Conservation (phyloP, 768 basidiomycete genomes). For the Kondoa subrosea region DNA sequence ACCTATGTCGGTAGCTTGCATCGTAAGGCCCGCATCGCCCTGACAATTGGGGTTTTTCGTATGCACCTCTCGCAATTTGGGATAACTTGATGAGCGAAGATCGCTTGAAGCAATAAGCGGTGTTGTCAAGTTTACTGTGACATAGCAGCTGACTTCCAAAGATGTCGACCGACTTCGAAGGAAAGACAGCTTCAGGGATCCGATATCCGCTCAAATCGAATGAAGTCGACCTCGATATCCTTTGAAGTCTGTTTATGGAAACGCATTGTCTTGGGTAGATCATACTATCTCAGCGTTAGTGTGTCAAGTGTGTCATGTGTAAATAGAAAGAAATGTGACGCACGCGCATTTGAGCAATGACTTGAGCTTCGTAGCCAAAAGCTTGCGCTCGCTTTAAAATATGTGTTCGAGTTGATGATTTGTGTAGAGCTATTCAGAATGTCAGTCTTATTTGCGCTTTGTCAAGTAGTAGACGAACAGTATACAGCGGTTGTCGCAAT, state of each 20-base stretch:
- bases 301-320: not conserved
- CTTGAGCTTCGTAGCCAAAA: conserved; percentile 23
- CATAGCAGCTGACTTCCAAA: too few relatives aligned
- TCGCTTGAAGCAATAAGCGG: too few relatives aligned
- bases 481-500: conserved; percentile 26
- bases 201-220: conserved; percentile 15
- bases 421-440: conserved; percentile 18
- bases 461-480: conserved; percentile 9
- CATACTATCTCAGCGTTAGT: conserved; percentile 5
- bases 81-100: too few relatives aligned
- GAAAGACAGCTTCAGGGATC: too few relatives aligned
- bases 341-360: conserved; percentile 25
- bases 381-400: conserved; percentile 20
- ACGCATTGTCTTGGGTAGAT: conserved; percentile 25
- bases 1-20: too few relatives aligned
- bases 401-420: conserved; percentile 22
- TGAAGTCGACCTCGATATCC: conserved; percentile 23
- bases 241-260: conserved; percentile 28
- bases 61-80: too few relatives aligned
- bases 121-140: too few relatives aligned
- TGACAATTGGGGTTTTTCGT: too few relatives aligned
- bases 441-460: not conserved
- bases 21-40: too few relatives aligned
- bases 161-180: too few relatives aligned
- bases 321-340: not conserved